Base-by-base conservation (phyloP, 192 early-diverging fungal genomes). In the Backusella macrospora region DNA sequence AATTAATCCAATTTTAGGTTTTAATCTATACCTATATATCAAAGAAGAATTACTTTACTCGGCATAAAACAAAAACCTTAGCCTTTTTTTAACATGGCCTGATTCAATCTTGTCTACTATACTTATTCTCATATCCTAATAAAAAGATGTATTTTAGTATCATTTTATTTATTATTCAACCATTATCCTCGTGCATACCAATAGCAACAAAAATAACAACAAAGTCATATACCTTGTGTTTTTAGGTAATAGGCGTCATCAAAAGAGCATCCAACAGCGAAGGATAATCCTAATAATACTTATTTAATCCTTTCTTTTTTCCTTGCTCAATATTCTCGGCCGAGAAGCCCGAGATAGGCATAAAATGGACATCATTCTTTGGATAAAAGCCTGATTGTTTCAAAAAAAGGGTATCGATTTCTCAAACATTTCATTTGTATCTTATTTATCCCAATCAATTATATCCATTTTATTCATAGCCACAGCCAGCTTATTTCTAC, bases 381-480 rank as follows among this genome's bases (percentile, higher is more conserved):
- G 90, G 88, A 78, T 92, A 92, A 84, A 92, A 99, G 7, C 98
- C 96, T 70, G 90, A 91, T 16, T 80, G 81, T 85, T 92, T 96
- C 77, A 99, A 83, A 90, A 83, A 90, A 97, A 99, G 18, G 95
- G 95, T 64, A 87, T 78, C 47, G 97, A 83, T 78, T 97, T 98
- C 62, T 71, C 48, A 45, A 93, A 82, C 80, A 90, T 90, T 73
- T 99, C 97, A 77, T 98, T 94, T 81, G 96, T 98, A 65, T 92
- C 76, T 10, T 83, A 92, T 88, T 98, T 91, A 77, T 88, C 83
- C 97, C 97, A 99, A 49, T 80, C 49, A 44, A 99, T 96, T 5
- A 97, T 99, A 78, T 99, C 98, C 98, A 99, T 99, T 89, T 99
- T 99, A 90, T 99, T 99, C 84, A 99, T 91, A 39, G 92, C 98